phyloP scores from a whole-genome alignment of 2,329 filamentous ascomycete species.

The Dryadomyces sulphureus region DNA sequence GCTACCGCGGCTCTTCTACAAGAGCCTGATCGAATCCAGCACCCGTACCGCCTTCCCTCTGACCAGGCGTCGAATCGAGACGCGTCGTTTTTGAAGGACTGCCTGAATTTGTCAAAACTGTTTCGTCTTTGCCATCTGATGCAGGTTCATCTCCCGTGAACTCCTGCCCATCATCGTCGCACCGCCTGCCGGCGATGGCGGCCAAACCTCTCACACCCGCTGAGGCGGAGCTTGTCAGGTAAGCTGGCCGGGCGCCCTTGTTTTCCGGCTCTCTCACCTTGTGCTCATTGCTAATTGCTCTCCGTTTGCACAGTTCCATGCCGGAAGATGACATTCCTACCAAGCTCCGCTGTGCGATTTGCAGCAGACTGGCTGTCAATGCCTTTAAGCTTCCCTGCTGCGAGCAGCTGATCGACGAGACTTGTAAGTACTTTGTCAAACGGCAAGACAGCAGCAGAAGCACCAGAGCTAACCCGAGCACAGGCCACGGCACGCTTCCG shows the following conservation, averaged over 20 bases:
- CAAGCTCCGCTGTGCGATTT: slow-evolving; percentile 88
- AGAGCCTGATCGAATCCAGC: not conserved
- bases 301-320: slow-evolving; percentile 43
- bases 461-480: not conserved
- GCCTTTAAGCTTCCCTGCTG: slow-evolving; percentile 88
- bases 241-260: slow-evolving; percentile 7
- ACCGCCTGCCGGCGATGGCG: slow-evolving; percentile 13
- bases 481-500: slow-evolving; percentile 52
- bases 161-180: not conserved
- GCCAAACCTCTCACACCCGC: slow-evolving; percentile 26
- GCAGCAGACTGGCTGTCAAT: slow-evolving; percentile 80
- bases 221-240: slow-evolving; percentile 46
- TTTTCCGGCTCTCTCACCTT: not conserved
- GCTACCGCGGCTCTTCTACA: not conserved
- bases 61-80: not conserved
- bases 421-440: slow-evolving; percentile 43
- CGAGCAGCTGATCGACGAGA: slow-evolving; percentile 85
- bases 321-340: slow-evolving; percentile 79
- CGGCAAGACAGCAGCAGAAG: not conserved
- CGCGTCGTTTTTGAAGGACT: not conserved
- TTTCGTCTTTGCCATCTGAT: not conserved
- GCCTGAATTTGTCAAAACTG: not conserved
- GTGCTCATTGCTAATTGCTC: not conserved
- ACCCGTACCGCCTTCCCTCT: not conserved
- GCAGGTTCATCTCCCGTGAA: not conserved